Percentiles rank a stretch among this genome's conserved stretches.
phyloP scores from a whole-genome alignment of 768 basidiomycete species.

The Collybia sordida region DNA sequence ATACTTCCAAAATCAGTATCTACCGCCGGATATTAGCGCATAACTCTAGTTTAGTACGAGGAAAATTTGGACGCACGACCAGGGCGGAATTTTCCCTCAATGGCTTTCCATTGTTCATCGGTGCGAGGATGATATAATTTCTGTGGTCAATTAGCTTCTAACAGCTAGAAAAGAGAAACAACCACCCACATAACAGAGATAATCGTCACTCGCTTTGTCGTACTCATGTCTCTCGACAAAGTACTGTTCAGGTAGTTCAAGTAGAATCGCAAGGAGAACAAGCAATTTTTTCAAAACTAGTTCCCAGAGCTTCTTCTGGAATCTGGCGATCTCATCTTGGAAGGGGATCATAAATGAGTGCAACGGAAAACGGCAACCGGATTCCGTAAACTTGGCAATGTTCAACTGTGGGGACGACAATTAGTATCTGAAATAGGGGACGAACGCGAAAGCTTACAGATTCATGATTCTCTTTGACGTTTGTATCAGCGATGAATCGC shows the following conservation, averaged over 20 bases:
- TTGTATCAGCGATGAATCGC: constrained; percentile 28
- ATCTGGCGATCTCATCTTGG: constrained; percentile 26
- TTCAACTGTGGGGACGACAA: constrained; percentile 21
- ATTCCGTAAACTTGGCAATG: constrained; percentile 31
- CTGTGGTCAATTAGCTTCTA: constrained; percentile 3
- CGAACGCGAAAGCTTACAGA: constrained; percentile 12
- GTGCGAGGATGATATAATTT: constrained; percentile 38
- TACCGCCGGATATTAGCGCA: background rate
- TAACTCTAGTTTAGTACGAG: background rate
- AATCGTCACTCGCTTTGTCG: constrained; percentile 29
- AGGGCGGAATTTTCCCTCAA: constrained; percentile 42
- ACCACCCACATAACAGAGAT: constrained; percentile 27
- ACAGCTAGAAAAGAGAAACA: background rate
- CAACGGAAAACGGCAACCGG: constrained; percentile 12
- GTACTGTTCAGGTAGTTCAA: constrained; percentile 48
- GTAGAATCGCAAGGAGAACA: constrained; percentile 35
- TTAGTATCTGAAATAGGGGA: too few species aligned
- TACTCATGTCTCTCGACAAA: constrained; percentile 40
- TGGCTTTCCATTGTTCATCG: constrained; percentile 36
- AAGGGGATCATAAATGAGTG: constrained; percentile 24
- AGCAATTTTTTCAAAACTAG: constrained; percentile 28
- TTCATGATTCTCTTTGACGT: constrained; percentile 38
- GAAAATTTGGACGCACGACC: constrained; percentile 41
- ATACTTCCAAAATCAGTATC: constrained; percentile 27
- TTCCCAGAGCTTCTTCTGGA: constrained; percentile 28